phyloP scores from a whole-genome alignment of 2,329 filamentous ascomycete genomes.

The Cercospora sojina region DNA sequence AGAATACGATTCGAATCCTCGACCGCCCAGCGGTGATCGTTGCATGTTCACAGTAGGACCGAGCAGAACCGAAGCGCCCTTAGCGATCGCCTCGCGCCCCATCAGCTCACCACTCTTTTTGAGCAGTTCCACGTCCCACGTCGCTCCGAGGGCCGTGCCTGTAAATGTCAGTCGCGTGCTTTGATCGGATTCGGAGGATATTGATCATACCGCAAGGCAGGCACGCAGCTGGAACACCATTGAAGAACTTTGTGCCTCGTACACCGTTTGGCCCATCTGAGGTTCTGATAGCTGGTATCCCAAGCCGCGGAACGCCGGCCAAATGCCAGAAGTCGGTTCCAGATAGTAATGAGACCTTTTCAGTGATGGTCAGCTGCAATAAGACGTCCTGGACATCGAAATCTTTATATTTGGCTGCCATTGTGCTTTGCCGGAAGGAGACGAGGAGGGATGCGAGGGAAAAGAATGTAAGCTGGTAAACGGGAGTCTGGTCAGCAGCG shows the following conservation, averaged over 20 bases:
- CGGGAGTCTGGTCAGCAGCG: not conserved
- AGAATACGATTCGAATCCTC: conserved; percentile 84
- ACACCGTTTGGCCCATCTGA: conserved; percentile 70
- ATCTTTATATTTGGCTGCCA: conserved; percentile 25
- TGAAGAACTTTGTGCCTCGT: conserved; percentile 67
- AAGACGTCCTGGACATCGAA: conserved; percentile 37
- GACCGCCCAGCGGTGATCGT: conserved; percentile 75
- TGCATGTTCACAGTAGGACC: conserved; percentile 81
- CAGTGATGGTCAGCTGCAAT: conserved; percentile 31
- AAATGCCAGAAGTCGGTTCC: conserved; percentile 68
- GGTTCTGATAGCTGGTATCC: conserved; percentile 63
- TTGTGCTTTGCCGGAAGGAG: not conserved
- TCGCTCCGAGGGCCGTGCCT: conserved; percentile 69
- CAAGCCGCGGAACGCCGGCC: conserved; percentile 58
- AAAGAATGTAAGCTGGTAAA: not conserved
- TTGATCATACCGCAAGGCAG: conserved; percentile 64
- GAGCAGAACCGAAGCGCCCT: conserved; percentile 70
- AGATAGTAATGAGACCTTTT: conserved; percentile 37
- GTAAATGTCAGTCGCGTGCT: not conserved
- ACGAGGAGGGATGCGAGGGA: not conserved
- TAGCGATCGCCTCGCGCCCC: conserved; percentile 68
- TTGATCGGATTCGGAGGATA: not conserved
- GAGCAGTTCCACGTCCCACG: conserved; percentile 72
- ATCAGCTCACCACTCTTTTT: conserved; percentile 69
- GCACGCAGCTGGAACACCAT: conserved; percentile 63